phyloP scores from a whole-genome alignment of 2,329 filamentous ascomycete species.

The Hypoxylon sp. region DNA sequence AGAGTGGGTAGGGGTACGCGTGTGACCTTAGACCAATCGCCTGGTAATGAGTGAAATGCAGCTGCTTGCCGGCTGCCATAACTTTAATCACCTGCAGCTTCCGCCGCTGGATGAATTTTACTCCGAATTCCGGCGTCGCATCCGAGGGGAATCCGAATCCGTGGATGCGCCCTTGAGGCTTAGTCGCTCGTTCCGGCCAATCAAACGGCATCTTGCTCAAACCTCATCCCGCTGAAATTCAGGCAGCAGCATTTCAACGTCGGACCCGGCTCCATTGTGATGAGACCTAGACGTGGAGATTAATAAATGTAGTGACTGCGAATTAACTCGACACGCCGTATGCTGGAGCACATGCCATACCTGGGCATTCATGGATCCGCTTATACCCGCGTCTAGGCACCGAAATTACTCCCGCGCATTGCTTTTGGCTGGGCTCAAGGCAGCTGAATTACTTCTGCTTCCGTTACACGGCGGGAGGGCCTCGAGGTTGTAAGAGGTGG shows the following conservation, averaged over 20 bases:
- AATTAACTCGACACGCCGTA: not conserved
- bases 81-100: not conserved
- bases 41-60: not conserved
- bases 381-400: slow-evolving; percentile 36
- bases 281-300: slow-evolving; percentile 3
- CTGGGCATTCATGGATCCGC: slow-evolving; percentile 14
- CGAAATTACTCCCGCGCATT: slow-evolving; percentile 37
- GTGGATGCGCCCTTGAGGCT: not conserved
- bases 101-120: not conserved
- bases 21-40: not conserved
- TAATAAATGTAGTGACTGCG: not conserved
- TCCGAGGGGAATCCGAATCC: not conserved
- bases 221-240: slow-evolving; percentile 27
- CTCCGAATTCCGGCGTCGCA: not conserved
- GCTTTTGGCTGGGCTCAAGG: slow-evolving; percentile 30
- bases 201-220: slow-evolving; percentile 12
- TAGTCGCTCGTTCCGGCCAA: slow-evolving; percentile 17
- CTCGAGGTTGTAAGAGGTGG: slow-evolving; percentile 22
- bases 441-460: slow-evolving; percentile 36
- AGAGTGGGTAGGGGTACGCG: not conserved
- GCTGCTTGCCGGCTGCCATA: not conserved
- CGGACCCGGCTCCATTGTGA: slow-evolving; percentile 15
- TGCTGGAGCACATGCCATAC: not conserved
- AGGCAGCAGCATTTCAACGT: slow-evolving; percentile 40
- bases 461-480: slow-evolving; percentile 12